phyloP scores from a whole-genome alignment of 2,329 filamentous ascomycete genomes.

The Tolypocladium tundrense region DNA sequence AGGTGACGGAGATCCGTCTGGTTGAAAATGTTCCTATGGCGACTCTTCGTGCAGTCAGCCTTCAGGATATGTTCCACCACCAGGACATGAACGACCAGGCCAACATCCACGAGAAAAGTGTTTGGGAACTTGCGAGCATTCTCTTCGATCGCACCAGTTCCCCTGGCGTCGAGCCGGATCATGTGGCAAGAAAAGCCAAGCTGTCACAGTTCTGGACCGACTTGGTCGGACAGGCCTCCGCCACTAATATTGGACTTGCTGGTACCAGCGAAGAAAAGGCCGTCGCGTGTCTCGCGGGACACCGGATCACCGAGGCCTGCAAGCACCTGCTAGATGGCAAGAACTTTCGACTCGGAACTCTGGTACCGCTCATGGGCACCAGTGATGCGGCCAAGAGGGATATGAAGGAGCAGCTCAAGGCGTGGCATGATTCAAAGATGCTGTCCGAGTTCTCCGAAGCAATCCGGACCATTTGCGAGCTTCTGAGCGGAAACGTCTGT shows the following conservation, averaged over 20 bases:
- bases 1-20: constrained; percentile 41
- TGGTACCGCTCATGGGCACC: constrained; percentile 73
- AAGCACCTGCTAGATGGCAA: constrained; percentile 63
- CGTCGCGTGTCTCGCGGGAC: constrained; percentile 65
- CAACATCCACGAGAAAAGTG: constrained; percentile 54
- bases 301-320: constrained; percentile 75
- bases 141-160: constrained; percentile 63
- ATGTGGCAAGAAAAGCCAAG: constrained; percentile 44
- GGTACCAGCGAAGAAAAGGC: constrained; percentile 71
- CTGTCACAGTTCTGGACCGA: constrained; percentile 59
- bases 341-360: constrained; percentile 74
- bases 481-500: constrained; percentile 80
- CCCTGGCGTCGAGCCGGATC: constrained; percentile 28
- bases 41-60: constrained; percentile 25
- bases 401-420: constrained; percentile 68
- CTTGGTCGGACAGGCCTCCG: constrained; percentile 51
- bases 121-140: constrained; percentile 81
- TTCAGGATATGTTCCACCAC: constrained; percentile 29
- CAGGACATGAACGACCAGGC: constrained; percentile 31
- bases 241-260: constrained; percentile 45
- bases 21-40: constrained; percentile 52
- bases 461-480: constrained; percentile 78
- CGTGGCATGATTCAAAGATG: constrained; percentile 75
- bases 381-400: constrained; percentile 60
- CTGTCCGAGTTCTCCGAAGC: constrained; percentile 80